These are phyloP conservation scores for Leccinellum luteum DNA, from an alignment of 768 basidiomycete species.

Conservation along the genomic window DNA sequence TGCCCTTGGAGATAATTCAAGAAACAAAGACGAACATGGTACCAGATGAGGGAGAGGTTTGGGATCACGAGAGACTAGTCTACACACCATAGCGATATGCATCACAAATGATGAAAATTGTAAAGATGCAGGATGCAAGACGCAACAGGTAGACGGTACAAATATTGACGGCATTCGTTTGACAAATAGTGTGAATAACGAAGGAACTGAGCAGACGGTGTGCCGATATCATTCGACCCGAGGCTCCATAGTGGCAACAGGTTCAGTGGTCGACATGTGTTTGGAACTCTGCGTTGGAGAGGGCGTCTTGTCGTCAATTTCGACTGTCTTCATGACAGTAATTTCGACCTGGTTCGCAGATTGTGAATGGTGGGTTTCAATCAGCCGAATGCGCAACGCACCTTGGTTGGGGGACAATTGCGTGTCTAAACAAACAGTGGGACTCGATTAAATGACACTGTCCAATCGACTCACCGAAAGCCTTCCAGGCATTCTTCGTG, in stretches of 20 bases:
- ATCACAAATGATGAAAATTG: no score
- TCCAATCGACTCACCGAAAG: constrained; percentile 11
- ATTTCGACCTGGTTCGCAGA: constrained; percentile 24
- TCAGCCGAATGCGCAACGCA: background rate
- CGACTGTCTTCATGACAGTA: constrained; percentile 29
- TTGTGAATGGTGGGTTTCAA: background rate
- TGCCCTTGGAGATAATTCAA: background rate
- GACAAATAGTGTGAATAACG: background rate
- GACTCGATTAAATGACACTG: background rate
- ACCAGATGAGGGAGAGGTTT: background rate
- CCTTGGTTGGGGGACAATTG: constrained; percentile 17
- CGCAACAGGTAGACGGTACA: background rate
- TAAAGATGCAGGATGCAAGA: background rate
- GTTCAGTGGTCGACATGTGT: constrained; percentile 9
- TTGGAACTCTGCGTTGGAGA: background rate
- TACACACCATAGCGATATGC: background rate
- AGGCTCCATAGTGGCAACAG: background rate
- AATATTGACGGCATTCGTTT: background rate
- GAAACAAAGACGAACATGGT: background rate
- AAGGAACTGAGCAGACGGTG: background rate
- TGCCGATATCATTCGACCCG: background rate
- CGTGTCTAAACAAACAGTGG: constrained; percentile 9
- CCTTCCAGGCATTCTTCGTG: constrained; percentile 6
- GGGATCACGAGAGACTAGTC: background rate
- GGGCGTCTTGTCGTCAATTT: constrained; percentile 21